Percentiles rank a stretch among this genome's conserved stretches.
Evolutionary conservation across 2,329 filamentous ascomycete genomes (phyloP).

Genomic region (Emergomyces pasteurianus): DNA sequence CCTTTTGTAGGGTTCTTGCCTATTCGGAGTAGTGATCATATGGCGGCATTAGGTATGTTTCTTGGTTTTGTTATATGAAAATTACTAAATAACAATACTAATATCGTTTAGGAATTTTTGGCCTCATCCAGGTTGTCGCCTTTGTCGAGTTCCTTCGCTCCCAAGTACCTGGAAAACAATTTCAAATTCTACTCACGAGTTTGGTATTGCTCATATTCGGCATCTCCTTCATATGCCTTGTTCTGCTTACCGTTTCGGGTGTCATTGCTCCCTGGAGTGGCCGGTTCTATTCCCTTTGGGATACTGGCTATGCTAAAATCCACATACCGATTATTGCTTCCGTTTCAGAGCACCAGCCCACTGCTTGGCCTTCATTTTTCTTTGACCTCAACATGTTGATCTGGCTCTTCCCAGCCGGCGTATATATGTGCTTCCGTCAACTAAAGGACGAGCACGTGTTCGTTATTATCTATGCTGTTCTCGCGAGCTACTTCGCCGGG

Average conservation of each 20-base stretch:
- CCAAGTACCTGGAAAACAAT: constrained; percentile 85
- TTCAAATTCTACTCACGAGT: constrained; percentile 74
- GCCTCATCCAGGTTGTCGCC: constrained; percentile 82
- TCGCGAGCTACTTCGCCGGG: constrained; percentile 94
- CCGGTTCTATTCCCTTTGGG: constrained; percentile 98
- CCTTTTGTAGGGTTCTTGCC: constrained; percentile 96
- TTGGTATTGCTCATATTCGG: constrained; percentile 64
- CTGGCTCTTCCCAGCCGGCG: constrained; percentile 96
- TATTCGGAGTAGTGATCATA: constrained; percentile 94
- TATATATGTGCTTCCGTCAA: constrained; percentile 94
- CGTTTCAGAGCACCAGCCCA: constrained; percentile 98
- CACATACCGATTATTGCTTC: constrained; percentile 99
- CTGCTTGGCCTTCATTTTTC: constrained; percentile 98
- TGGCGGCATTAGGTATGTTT: constrained; percentile 76
- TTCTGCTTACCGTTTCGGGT: constrained; percentile 70
- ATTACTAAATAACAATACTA: not conserved
- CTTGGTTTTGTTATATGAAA: not conserved
- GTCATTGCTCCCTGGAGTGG: constrained; percentile 96
- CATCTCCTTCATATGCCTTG: constrained; percentile 61
- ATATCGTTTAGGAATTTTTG: constrained; percentile 65
- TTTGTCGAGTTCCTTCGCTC: constrained; percentile 83
- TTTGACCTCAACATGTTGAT: constrained; percentile 97
- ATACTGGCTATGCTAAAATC: constrained; percentile 96
- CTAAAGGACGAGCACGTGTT: constrained; percentile 96
- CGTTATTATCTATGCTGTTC: constrained; percentile 90